phyloP scores from a whole-genome alignment of 2,329 filamentous ascomycete species.

The Calonectria naviculata region DNA sequence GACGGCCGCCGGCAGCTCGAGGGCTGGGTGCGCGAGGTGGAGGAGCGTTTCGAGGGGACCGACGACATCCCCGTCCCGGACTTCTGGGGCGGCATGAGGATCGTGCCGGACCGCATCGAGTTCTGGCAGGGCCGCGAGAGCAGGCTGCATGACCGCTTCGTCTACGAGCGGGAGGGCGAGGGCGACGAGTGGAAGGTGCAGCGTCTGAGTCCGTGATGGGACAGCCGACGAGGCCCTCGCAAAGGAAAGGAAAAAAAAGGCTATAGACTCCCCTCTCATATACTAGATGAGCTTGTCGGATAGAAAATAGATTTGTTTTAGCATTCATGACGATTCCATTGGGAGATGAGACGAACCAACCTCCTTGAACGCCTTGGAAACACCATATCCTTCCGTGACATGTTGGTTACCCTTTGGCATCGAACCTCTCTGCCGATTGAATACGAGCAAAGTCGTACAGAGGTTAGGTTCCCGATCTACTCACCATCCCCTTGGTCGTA shows the following conservation, averaged over 20 bases:
- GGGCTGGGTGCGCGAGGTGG: slow-evolving; percentile 79
- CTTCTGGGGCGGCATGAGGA: slow-evolving; percentile 93
- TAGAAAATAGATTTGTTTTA: background rate
- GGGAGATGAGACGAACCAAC: too few species aligned
- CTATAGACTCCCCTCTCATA: background rate
- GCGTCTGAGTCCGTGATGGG: slow-evolving; percentile 75
- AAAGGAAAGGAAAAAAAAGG: background rate
- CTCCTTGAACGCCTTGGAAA: too few species aligned
- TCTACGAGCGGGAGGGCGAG: slow-evolving; percentile 75
- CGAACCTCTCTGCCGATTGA: too few species aligned
- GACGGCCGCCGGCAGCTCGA: slow-evolving; percentile 82
- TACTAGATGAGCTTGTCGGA: background rate
- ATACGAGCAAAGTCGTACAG: too few species aligned
- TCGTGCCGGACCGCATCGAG: slow-evolving; percentile 88
- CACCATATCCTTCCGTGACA: too few species aligned
- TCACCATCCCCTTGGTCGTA: too few species aligned
- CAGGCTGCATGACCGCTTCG: slow-evolving; percentile 92
- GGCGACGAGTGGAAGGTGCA: slow-evolving; percentile 72
- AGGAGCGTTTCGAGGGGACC: slow-evolving; percentile 77
- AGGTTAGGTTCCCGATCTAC: too few species aligned
- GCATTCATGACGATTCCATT: too few species aligned
- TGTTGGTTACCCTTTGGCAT: too few species aligned
- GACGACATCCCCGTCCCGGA: slow-evolving; percentile 90
- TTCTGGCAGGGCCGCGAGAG: slow-evolving; percentile 96
- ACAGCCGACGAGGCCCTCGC: background rate